phyloP scores from a whole-genome alignment of 495 filamentous ascomycete genomes.

The Penicillium maclennaniae region DNA sequence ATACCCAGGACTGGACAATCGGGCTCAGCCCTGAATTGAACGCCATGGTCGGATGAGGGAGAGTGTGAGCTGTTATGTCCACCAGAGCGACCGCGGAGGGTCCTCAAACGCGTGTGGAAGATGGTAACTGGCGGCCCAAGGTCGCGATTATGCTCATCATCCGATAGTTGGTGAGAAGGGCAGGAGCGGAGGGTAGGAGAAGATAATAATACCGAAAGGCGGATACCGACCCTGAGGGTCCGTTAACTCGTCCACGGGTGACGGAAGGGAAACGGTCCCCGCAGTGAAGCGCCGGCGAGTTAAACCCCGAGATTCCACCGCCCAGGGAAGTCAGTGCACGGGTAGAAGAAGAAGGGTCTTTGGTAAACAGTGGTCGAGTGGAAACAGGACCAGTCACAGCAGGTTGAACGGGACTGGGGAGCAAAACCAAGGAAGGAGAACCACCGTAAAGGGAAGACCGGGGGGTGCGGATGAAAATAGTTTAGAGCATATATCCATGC shows the following conservation, averaged over 20 bases:
- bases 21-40: constrained; percentile 6
- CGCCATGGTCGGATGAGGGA: constrained; percentile 19
- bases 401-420: not conserved
- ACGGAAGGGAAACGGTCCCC: constrained; percentile 20
- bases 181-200: constrained; percentile 1
- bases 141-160: constrained; percentile 20
- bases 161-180: not conserved
- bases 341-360: constrained; percentile 11
- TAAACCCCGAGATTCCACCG: constrained; percentile 3
- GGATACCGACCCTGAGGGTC: not conserved
- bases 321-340: constrained; percentile 3
- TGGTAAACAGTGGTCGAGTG: not conserved
- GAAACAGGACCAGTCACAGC: not conserved
- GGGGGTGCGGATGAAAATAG: not conserved
- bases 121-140: constrained; percentile 14
- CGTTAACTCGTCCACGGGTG: not conserved
- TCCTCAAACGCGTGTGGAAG: constrained; percentile 21
- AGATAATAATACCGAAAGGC: constrained; percentile 1
- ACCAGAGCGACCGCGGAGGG: constrained; percentile 21
- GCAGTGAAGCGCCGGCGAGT: constrained; percentile 16
- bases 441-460: not conserved
- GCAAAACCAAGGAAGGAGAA: not conserved
- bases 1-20: constrained; percentile 15
- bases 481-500: constrained; percentile 9
- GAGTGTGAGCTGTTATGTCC: not conserved